Base-by-base conservation (phyloP, 805 yeast species). In the Candida methanosorbosa region DNA sequence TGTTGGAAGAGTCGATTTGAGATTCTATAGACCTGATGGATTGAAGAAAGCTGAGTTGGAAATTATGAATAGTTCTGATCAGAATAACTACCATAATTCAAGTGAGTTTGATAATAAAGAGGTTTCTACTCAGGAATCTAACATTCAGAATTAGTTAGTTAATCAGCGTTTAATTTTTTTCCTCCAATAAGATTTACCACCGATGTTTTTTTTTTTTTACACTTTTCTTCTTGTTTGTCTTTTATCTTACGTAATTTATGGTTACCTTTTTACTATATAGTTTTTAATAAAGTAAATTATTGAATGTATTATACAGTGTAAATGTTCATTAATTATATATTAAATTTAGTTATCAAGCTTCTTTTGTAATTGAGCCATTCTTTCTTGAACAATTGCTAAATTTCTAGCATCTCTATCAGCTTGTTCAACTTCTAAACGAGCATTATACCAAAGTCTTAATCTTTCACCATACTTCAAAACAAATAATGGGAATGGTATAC, bases 1-100 rank as follows among this genome's bases (percentile, higher is more conserved):
- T 36, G 48, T 77, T 24, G 75, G 78, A 14, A 70, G 94, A 53
- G 74, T 78, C 34, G 92, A 82, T 53, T 64, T 82, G 48, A 68
- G 92, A 54, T 82, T 82, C 59, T 82, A 82, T 66, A 75, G 83
- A 56, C 90, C 92, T 14, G 88, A 81, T 38, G 28, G 27, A 3
- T 29, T 56, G 12, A 24, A 48, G 7, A 32, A 36, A 8, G 37
- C 32, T 27, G 18, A 25, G 11, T 2, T 14, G 20, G 29, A 14
- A 13, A 14, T 14, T 19, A n/a, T n/a, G n/a, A n/a, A n/a, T n/a
- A n/a, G n/a, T n/a, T n/a, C n/a, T n/a, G n/a, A n/a, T n/a, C n/a
- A n/a, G n/a, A n/a, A n/a, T n/a, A n/a, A n/a, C n/a, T n/a, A n/a
- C n/a, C n/a, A n/a, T n/a, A n/a, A n/a, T n/a, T n/a, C n/a, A n/a